These are phyloP conservation scores for Diplosphaera chodatii DNA, from an alignment of 139 green algal genomes.

Conservation along the genomic window DNA sequence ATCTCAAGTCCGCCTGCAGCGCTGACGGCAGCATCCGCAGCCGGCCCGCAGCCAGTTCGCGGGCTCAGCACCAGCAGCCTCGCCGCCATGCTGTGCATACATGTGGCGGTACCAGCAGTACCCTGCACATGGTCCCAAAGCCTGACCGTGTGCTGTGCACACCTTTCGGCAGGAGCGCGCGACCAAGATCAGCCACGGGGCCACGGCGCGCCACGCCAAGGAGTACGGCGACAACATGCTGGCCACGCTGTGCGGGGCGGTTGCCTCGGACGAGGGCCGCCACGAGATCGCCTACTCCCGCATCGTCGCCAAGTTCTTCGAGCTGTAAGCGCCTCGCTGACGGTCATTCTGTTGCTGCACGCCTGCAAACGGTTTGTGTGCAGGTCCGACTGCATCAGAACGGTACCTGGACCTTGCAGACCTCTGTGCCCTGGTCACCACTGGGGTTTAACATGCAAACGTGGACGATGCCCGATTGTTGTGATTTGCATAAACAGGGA, in stretches of 20 bases:
- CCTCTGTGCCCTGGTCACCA: background rate
- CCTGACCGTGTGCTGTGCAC: background rate
- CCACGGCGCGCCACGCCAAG: constrained; percentile 84
- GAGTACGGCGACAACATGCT: constrained; percentile 84
- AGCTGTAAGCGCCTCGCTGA: constrained; percentile 33
- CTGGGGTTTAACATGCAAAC: too few relatives aligned
- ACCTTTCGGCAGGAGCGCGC: constrained; percentile 66
- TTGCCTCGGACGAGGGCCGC: constrained; percentile 90
- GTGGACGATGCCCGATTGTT: too few relatives aligned
- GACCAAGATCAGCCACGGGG: constrained; percentile 95
- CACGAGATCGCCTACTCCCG: constrained; percentile 93
- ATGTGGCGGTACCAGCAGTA: too few relatives aligned
- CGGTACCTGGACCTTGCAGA: background rate
- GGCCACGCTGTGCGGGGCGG: constrained; percentile 84
- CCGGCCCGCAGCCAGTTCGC: too few relatives aligned
- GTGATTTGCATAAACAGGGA: constrained; percentile 47
- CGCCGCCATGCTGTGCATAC: too few relatives aligned
- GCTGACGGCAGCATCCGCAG: too few relatives aligned
- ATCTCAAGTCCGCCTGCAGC: too few relatives aligned
- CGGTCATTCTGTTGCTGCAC: too few relatives aligned
- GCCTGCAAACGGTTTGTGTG: too few relatives aligned
- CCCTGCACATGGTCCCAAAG: background rate
- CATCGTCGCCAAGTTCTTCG: constrained; percentile 89
- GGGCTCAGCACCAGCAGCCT: too few relatives aligned
- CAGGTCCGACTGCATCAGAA: too few relatives aligned